Evolutionary conservation across 2,329 filamentous ascomycete genomes (phyloP).

Genomic region (Lanzia echinophila): DNA sequence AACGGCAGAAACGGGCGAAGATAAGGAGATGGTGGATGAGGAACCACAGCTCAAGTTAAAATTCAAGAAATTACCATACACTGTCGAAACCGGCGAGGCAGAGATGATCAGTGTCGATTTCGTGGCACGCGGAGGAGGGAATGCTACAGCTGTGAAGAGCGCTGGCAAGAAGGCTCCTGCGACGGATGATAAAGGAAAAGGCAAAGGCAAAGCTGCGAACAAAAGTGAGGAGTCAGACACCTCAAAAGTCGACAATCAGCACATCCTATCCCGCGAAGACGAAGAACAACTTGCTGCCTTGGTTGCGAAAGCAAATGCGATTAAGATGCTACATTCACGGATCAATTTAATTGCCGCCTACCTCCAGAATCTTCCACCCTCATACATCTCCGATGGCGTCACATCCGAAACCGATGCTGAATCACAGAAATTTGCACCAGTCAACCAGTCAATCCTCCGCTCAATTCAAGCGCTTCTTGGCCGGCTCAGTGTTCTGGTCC

Average conservation of each 20-base stretch:
- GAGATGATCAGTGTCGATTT: constrained; percentile 98
- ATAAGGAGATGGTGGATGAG: constrained; percentile 67
- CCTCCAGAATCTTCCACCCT: constrained; percentile 63
- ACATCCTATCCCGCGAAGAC: constrained; percentile 52
- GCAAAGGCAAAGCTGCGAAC: constrained; percentile 29
- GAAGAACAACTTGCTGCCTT: constrained; percentile 59
- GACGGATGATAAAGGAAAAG: constrained; percentile 24
- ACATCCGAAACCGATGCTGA: constrained; percentile 28
- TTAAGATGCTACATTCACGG: constrained; percentile 83
- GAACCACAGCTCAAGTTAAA: constrained; percentile 51
- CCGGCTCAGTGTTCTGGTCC: constrained; percentile 74
- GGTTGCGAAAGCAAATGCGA: constrained; percentile 83
- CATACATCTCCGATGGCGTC: constrained; percentile 47
- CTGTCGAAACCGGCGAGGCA: constrained; percentile 87
- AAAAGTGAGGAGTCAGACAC: constrained; percentile 17
- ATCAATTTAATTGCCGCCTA: constrained; percentile 70
- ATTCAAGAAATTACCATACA: constrained; percentile 79
- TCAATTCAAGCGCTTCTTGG: constrained; percentile 81
- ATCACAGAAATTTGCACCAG: constrained; percentile 22
- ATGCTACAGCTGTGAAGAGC: constrained; percentile 56
- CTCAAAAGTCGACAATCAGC: constrained; percentile 40
- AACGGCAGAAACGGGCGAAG: constrained; percentile 47
- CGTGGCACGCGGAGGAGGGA: constrained; percentile 77
- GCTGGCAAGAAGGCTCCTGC: constrained; percentile 22
- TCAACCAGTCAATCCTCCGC: constrained; percentile 67